A percentile compares a stretch with the other conserved stretches of the same genome.
These are phyloP conservation scores for Singerocomus inundabilis DNA, from an alignment of 1,284 basidiomycete species.

Conservation along the genomic window DNA sequence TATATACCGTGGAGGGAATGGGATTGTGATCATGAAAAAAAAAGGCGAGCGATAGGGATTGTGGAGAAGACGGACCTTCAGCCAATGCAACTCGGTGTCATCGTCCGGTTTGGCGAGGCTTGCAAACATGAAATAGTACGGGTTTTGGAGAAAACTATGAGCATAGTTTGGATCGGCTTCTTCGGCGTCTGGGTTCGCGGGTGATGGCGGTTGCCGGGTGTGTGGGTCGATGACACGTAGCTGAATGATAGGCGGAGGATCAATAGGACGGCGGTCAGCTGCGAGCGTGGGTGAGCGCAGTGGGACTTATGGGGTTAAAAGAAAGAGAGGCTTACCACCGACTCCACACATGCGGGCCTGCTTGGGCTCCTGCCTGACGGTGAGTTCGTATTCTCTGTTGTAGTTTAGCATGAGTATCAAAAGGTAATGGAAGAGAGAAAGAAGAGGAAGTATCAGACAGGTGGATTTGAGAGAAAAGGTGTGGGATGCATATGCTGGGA, in stretches of 20 bases:
- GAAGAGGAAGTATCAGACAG: slow-evolving; percentile 17
- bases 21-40: too few species aligned
- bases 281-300: slow-evolving; percentile 8
- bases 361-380: slow-evolving; percentile 85
- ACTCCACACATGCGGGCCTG: slow-evolving; percentile 92
- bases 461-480: slow-evolving; percentile 1
- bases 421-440: not conserved
- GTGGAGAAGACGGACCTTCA: slow-evolving; percentile 56
- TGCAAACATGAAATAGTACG: slow-evolving; percentile 95
- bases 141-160: slow-evolving; percentile 75
- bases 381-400: slow-evolving; percentile 77
- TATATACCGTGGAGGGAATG: not conserved
- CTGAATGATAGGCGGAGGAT: slow-evolving; percentile 96
- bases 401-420: slow-evolving; percentile 4
- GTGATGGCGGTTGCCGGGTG: slow-evolving; percentile 36
- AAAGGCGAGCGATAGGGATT: not conserved
- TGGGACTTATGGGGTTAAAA: slow-evolving; percentile 5
- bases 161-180: slow-evolving; percentile 37
- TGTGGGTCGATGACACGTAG: slow-evolving; percentile 80
- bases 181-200: slow-evolving; percentile 28
- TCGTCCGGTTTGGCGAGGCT: slow-evolving; percentile 84
- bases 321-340: slow-evolving; percentile 67
- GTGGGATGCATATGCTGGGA: slow-evolving; percentile 10
- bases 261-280: slow-evolving; percentile 93
- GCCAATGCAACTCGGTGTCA: slow-evolving; percentile 90